Evolutionary conservation across 2,329 filamentous ascomycete genomes (phyloP), one percentile per base, ranked within the genome.

Genomic region (Monilinia aucupariae): DNA sequence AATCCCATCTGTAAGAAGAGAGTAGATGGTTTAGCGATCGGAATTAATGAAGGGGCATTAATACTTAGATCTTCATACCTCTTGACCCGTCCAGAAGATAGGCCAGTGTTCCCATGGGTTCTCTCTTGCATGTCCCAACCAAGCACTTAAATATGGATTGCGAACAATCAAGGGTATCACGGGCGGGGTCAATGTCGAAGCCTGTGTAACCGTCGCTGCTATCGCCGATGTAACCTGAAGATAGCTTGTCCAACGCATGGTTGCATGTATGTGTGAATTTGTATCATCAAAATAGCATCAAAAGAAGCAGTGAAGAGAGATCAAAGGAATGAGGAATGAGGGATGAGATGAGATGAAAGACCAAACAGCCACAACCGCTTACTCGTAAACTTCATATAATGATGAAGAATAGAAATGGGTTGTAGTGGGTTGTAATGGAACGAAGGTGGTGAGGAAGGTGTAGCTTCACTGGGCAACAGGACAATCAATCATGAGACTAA

Each of bases 81-180:
- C 81, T 70, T 85, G 80, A 41, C 89, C 89, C 8, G 87, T 90
- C 81, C 87, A 92, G 74, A 92, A 92, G 74, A 93, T 93, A 30
- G 91, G 91, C 91, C 91, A 96, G 76, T 85, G 83, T 61, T 85
- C 82, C 91, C 91, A 96, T 2, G 91, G 91, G 52, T 81, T 81
- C 62, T 88, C 82, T 68, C 91, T 82, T 48, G 90, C 89, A 74
- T 83, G 81, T 54, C 80, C 79, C 63, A 91, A 73, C 83, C 83
- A 86, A 41, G 82, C 79, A 71, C 82, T 85, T 63, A 86, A 72
- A 68, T 86, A 86, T 9, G 83, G 83, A 68, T 83, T 85, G 49
- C 83, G 79, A 32, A 86, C 83, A 62, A 82, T 77, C 62, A 86
- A 74, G 10, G 83, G 83, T 48, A 86, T 70, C 9, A 84, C 82